Percentiles rank a stretch among this genome's conserved stretches.
Evolutionary conservation across 78 protist genomes (phyloP).

Genomic region (Speleostelium caveatum): DNA sequence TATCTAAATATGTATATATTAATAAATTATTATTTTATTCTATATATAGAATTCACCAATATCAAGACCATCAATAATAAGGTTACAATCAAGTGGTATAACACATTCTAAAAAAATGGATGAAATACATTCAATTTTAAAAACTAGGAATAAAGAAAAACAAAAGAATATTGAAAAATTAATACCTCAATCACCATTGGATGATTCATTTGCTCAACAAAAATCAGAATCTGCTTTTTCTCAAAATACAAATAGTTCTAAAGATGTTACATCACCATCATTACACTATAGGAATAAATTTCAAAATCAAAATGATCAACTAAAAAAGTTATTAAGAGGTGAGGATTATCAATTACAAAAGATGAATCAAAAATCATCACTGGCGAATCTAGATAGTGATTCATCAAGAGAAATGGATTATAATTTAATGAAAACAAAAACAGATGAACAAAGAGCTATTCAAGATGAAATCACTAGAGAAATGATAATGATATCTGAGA

Average conservation of each 20-base stretch:
- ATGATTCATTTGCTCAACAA: not conserved
- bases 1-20: not conserved
- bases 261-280: slow-evolving; percentile 13
- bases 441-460: slow-evolving; percentile 16
- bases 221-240: not conserved
- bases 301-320: slow-evolving; percentile 20
- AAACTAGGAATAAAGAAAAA: slow-evolving; percentile 37
- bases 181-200: not conserved
- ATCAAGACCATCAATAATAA: slow-evolving; percentile 40
- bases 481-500: not conserved
- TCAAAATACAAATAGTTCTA: not conserved
- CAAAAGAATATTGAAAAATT: slow-evolving; percentile 23
- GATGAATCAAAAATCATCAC: not conserved
- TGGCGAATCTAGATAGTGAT: not conserved
- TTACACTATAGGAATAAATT: slow-evolving; percentile 21
- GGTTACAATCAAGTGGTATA: slow-evolving; percentile 65
- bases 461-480: slow-evolving; percentile 10
- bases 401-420: slow-evolving; percentile 16
- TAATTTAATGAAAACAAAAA: not conserved
- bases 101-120: slow-evolving; percentile 58
- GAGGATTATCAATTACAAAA: slow-evolving; percentile 7
- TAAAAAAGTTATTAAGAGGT: slow-evolving; percentile 1
- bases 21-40: not conserved
- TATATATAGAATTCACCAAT: slow-evolving; percentile 27
- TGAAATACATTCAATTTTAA: slow-evolving; percentile 72